phyloP scores from a whole-genome alignment of 2,329 filamentous ascomycete species.

The Trichoderma aggressivum region DNA sequence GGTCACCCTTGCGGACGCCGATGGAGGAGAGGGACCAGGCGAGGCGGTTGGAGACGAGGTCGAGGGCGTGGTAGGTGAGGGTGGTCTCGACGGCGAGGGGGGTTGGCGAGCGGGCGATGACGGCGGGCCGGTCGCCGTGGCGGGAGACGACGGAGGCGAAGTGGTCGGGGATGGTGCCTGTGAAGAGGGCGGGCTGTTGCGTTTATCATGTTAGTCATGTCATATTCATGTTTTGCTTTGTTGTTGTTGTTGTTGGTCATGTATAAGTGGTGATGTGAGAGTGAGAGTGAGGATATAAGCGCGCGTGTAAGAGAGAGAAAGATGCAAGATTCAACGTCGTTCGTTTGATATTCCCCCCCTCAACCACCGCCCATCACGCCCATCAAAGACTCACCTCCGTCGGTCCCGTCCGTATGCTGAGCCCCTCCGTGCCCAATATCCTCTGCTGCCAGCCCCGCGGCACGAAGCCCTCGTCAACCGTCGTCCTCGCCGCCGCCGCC shows the following conservation, averaged over 20 bases:
- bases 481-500: not conserved
- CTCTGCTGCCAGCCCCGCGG: constrained; percentile 6
- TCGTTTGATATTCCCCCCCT: not conserved
- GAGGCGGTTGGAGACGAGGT: constrained; percentile 71
- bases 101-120: constrained; percentile 49
- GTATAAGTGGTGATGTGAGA: not conserved
- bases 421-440: constrained; percentile 18
- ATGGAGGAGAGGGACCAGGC: constrained; percentile 66
- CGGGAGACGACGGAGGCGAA: constrained; percentile 62
- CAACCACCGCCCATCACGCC: not conserved
- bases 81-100: constrained; percentile 55
- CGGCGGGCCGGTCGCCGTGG: constrained; percentile 61
- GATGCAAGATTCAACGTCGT: not conserved
- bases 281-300: not conserved
- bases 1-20: constrained; percentile 76
- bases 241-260: not conserved
- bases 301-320: not conserved
- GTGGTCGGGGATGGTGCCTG: constrained; percentile 68
- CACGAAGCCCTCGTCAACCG: not conserved
- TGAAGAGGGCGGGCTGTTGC: constrained; percentile 60
- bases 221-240: too few relatives aligned
- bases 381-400: constrained; percentile 26
- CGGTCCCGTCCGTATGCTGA: constrained; percentile 32
- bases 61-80: constrained; percentile 72
- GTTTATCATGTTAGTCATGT: not conserved